Evolutionary conservation across 306 rosid species (phyloP), one percentile per base, ranked within the genome.

Genomic region (Vigna mungo): DNA sequence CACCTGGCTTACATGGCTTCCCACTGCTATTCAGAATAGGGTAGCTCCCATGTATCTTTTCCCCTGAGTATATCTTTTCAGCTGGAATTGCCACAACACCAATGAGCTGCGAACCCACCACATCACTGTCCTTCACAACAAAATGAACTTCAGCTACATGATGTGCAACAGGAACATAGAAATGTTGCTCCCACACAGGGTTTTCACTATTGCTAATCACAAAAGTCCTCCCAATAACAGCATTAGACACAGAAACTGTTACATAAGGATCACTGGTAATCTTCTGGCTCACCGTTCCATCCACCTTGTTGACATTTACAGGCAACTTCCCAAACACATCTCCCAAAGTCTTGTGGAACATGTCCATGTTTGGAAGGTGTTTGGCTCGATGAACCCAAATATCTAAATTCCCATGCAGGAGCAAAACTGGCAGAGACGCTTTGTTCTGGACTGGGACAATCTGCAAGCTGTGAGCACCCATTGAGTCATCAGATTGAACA

Each of bases 191-290:
- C 99, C 99, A 95, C 64, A 86, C 88, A 79, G 99, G 99, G 66
- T 89, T 90, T 69, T 95, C 99, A 58, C 74, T 79, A 76, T 95
- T 95, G 90, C 91, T 91, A 74, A 95, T 88, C 84, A 95, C 99
- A 87, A 82, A 95, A 66, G 99, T 95, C 82, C 97, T 89, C 65
- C 94, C 99, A 84, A 92, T 74, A 13, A 95, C 97, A 78, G 97
- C 97, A 83, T 88, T 80, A 14, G 86, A 14, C n/a, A 92, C 78
- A 51, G 90, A 82, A 72, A 95, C 84, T 23, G 97, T 39, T 21
- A 95, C 97, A 58, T 95, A 95, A n/a, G 99, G 99, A 81, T 95
- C 99, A 59, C 99, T 95, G 4, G 99, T 95, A 80, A 88, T 92
- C 87, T 86, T 88, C 74, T 37, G 76, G 75, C 68, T 87, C 76